Base-by-base conservation (phyloP, 768 basidiomycete genomes). In the Saitozyma podzolica region DNA sequence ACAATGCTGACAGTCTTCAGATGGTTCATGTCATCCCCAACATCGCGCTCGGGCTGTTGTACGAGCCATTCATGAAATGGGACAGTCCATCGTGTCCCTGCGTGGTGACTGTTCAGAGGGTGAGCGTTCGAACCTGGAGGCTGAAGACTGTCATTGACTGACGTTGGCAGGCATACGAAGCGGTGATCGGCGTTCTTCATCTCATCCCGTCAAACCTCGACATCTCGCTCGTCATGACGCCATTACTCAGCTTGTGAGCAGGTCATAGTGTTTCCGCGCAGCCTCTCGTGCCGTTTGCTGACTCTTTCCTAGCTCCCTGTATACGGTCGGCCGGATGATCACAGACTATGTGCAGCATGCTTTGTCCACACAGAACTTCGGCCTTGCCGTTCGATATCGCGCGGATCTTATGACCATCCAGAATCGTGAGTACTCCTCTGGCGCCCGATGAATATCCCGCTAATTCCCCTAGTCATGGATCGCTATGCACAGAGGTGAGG, bases 201-300 rank as follows among this genome's bases (percentile, higher is more conserved):
- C 47, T 68, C 8, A 71, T 75, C 16, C 74, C 74, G 13, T 66
- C 62, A 40, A 72, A 70, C 51, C 41, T 70, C n/a, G 74, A 75
- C 45, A 56, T 75, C 20, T 54, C 65, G 29, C 40, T 66, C 16
- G 43, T 71, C 40, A 13, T 71, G 19, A 71, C 69, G 3, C 49
- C 66, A 4, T 37, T 66, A 17, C 42, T 73, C 14, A 58, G 57
- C 14, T 61, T 71, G 69, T 74, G 59, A 64, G 70, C 64, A 11
- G 37, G 40, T 39, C n/a, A 3, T 19, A 41, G 37, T 19, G 39
- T 9, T 50, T 8, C 17, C 29, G 50, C 41, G 9, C 43, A 13
- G 9, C 19, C 40, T 5, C 10, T 13, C 41, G 29, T n/a, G 29
- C 10, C 40, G 3, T 39, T 0, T 8, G 56, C 40, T 54, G 63